Evolutionary conservation across 2,329 filamentous ascomycete genomes (phyloP), one percentile per base, ranked within the genome.

Genomic region (Aspergillus phoenicis): DNA sequence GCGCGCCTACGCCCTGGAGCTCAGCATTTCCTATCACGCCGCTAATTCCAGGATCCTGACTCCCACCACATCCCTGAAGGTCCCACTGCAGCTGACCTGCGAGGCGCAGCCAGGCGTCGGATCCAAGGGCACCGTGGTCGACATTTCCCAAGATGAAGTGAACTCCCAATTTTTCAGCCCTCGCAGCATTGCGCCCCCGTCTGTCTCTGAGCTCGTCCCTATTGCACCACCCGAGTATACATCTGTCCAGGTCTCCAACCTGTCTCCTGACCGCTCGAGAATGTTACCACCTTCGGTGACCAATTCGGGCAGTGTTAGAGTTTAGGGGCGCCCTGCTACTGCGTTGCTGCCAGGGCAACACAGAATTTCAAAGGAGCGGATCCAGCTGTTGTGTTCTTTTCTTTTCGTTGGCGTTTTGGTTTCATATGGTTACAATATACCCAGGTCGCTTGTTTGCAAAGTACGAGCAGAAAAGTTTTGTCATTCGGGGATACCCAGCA

Each of bases 1-100:
- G n/a, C 82, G 89, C 56, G 77, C 81, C 17, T 91, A 91, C 72
- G 74, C 79, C 4, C 81, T 91, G 13, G 83, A 86, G 57, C 75
- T 91, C 59, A 78, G 80, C 13, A 74, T 91, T 22, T 81, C 83
- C 3, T 81, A 85, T 53, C 81, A 84, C 66, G 81, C 82, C 0
- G 80, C 82, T 0, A 73, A 80, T 51, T 73, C 78, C 56, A 75
- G 76, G 33, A 70, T 80, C 7, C 68, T 77, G 51, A 75, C 72
- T 4, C 76, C 79, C 2, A 74, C 72, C 10, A 64, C 80, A 33
- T 75, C 74, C 1, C 68, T 82, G 20, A 77, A 75, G 22, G 53
- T 82, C 0, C 81, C 81, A 0, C 71, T 82, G 22, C 80, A 82
- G 66, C 66, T 83, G 45, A 73, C 68, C 11, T 71, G 68, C 33